phyloP scores from a whole-genome alignment of 2,329 filamentous ascomycete species.

The Phyllosticta citrichinensis region DNA sequence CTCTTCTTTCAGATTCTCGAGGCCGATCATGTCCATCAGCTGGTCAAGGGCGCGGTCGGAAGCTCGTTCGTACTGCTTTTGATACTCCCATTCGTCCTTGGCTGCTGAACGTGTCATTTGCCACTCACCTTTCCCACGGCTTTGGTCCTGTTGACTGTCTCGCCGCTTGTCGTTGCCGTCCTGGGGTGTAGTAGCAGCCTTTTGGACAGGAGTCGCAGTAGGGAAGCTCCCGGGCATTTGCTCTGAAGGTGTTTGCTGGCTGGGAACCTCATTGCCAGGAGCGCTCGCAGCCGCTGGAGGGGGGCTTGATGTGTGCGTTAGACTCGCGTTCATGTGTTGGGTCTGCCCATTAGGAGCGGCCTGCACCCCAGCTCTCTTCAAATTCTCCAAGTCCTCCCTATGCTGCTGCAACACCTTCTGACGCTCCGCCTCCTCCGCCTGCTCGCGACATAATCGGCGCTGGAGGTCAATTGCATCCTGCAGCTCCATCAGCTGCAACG shows the following conservation, averaged over 20 bases:
- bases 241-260: neutral
- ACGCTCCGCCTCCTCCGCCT: constrained; percentile 36
- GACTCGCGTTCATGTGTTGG: neutral
- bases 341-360: neutral
- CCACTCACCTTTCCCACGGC: neutral
- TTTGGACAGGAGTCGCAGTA: too few species aligned
- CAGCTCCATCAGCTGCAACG: constrained; percentile 35
- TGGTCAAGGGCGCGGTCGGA: constrained; percentile 47
- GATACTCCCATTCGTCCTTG: constrained; percentile 49
- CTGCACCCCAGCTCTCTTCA: constrained; percentile 18
- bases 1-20: constrained; percentile 57
- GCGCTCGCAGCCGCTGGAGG: neutral
- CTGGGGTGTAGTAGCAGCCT: neutral
- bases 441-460: constrained; percentile 34
- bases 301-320: neutral
- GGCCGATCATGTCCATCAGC: constrained; percentile 60
- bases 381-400: constrained; percentile 34
- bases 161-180: neutral
- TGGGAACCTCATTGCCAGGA: neutral
- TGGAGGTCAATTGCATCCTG: constrained; percentile 46
- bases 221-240: too few species aligned
- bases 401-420: constrained; percentile 37
- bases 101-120: constrained; percentile 21
- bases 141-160: neutral
- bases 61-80: constrained; percentile 46